phyloP scores from a whole-genome alignment of 768 basidiomycete genomes.

The Naganishia antarctica region DNA sequence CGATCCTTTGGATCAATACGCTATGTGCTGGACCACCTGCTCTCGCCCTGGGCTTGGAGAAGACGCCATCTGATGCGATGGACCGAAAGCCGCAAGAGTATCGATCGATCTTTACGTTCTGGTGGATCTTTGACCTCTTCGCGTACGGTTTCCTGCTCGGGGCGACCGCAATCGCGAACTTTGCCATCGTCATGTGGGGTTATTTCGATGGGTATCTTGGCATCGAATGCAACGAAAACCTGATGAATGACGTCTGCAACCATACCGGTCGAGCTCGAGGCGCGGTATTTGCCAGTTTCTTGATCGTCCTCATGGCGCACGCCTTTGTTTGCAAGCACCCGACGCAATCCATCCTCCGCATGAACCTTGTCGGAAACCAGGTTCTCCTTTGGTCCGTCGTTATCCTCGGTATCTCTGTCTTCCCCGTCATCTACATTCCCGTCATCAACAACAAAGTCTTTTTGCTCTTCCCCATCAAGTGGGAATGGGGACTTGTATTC shows the following conservation, averaged over 20 bases:
- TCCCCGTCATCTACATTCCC: slow-evolving; percentile 51
- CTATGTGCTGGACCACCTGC: slow-evolving; percentile 57
- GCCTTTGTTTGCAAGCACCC: slow-evolving; percentile 49
- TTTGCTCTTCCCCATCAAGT: slow-evolving; percentile 44
- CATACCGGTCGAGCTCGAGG: slow-evolving; percentile 51
- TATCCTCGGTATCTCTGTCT: slow-evolving; percentile 42
- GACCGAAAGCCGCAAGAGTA: slow-evolving; percentile 50
- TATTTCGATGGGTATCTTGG: slow-evolving; percentile 48
- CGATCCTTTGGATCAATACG: slow-evolving; percentile 54
- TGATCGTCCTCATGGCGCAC: slow-evolving; percentile 48
- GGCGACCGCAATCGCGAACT: slow-evolving; percentile 45
- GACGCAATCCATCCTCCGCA: slow-evolving; percentile 43
- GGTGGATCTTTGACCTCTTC: slow-evolving; percentile 48
- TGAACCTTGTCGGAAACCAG: slow-evolving; percentile 50
- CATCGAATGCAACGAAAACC: slow-evolving; percentile 43
- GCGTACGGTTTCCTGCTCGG: slow-evolving; percentile 51
- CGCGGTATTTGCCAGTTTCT: slow-evolving; percentile 49
- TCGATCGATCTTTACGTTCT: slow-evolving; percentile 49
- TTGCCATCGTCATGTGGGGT: slow-evolving; percentile 49
- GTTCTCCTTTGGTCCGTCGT: slow-evolving; percentile 46
- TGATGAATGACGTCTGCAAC: slow-evolving; percentile 38
- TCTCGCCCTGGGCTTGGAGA: slow-evolving; percentile 58
- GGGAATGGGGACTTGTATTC: slow-evolving; percentile 52
- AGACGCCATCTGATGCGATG: slow-evolving; percentile 57
- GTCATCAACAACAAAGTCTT: slow-evolving; percentile 49